Evolutionary conservation across 108 stramenopile genomes (phyloP).

Genomic region (Cyclotella sp.): DNA sequence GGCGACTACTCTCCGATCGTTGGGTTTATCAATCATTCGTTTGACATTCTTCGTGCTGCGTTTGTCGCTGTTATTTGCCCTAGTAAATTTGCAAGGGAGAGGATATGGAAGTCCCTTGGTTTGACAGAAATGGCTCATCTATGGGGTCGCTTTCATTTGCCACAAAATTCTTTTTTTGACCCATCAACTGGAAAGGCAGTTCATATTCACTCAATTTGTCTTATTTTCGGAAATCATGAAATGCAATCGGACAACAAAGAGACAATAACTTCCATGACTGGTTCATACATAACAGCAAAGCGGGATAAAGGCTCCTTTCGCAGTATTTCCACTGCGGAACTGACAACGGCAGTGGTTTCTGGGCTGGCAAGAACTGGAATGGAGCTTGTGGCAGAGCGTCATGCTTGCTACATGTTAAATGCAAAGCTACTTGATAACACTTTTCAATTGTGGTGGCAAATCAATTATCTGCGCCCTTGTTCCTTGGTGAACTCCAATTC

Average conservation of each 20-base stretch:
- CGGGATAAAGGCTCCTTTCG: constrained; percentile 47
- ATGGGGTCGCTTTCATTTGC: constrained; percentile 39
- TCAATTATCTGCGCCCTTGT: constrained; percentile 52
- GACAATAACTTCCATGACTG: constrained; percentile 1
- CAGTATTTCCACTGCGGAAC: constrained; percentile 37
- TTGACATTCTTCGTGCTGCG: constrained; percentile 25
- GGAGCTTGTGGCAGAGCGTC: constrained; percentile 21
- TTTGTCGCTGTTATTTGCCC: constrained; percentile 52
- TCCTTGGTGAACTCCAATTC: constrained; percentile 46
- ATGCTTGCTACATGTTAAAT: constrained; percentile 19
- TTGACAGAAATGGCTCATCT: constrained; percentile 26
- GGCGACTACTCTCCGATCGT: constrained; percentile 52
- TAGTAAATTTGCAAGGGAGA: constrained; percentile 43
- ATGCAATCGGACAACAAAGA: background rate
- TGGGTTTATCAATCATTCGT: constrained; percentile 49
- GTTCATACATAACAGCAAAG: constrained; percentile 16
- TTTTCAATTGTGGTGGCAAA: constrained; percentile 44
- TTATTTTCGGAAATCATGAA: constrained; percentile 30
- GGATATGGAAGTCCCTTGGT: constrained; percentile 48
- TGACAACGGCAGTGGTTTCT: constrained; percentile 23
- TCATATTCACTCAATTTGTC: constrained; percentile 46
- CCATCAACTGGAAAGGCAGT: constrained; percentile 28
- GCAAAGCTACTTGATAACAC: constrained; percentile 21
- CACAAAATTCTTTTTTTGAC: constrained; percentile 54
- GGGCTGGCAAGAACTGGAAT: constrained; percentile 25